Conservation (phyloP, 106 monocot genomes). For the Gastrodia elata region DNA sequence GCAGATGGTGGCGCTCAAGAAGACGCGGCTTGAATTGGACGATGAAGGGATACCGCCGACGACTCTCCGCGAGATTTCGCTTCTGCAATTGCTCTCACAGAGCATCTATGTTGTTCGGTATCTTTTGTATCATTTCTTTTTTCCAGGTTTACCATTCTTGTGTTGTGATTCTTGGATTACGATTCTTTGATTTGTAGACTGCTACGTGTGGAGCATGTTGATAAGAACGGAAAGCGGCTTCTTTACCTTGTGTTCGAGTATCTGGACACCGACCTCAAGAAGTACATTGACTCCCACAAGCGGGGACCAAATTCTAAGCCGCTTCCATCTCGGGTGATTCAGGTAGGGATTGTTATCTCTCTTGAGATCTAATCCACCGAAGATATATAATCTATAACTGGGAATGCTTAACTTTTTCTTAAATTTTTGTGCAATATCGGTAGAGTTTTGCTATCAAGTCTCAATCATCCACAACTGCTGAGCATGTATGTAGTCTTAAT, state of each 20-base stretch:
- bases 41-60: constrained; percentile 99
- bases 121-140: no score
- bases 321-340: constrained; percentile 42
- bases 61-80: constrained; percentile 93
- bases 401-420: background rate
- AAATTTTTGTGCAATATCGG: background rate
- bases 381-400: background rate
- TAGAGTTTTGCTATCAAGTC: background rate
- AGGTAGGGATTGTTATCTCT: constrained; percentile 23
- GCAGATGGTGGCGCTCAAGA: constrained; percentile 94
- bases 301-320: constrained; percentile 62
- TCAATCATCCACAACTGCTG: no score
- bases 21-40: constrained; percentile 94
- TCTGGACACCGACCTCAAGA: constrained; percentile 95
- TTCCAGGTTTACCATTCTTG: no score
- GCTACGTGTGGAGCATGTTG: constrained; percentile 77
- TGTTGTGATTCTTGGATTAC: background rate
- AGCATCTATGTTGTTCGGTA: constrained; percentile 85
- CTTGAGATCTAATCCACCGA: background rate
- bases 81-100: constrained; percentile 86
- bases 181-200: constrained; percentile 32
- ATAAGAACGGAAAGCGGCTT: constrained; percentile 77
- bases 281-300: constrained; percentile 64
- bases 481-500: no score
- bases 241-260: constrained; percentile 97